phyloP scores from a whole-genome alignment of 2,329 filamentous ascomycete genomes.

The Tympanopsis confertula region DNA sequence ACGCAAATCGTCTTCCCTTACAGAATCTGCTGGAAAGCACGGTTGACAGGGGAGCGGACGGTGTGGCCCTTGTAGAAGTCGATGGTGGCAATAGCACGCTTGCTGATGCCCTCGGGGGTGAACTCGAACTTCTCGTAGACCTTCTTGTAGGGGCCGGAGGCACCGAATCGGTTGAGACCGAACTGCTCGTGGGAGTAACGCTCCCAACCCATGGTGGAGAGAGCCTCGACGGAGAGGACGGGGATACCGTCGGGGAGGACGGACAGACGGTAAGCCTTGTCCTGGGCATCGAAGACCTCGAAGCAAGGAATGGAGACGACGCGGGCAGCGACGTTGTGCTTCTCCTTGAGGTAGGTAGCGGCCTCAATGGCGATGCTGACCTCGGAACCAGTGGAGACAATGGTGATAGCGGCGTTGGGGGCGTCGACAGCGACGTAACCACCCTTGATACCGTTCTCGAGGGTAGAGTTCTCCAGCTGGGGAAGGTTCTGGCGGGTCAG shows the following conservation, averaged over 20 bases:
- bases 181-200: conserved; percentile 99
- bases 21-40: conserved; percentile 93
- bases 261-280: conserved; percentile 87
- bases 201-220: conserved; percentile 97
- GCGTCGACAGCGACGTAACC: conserved; percentile 83
- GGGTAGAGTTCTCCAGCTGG: conserved; percentile 85
- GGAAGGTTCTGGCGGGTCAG: conserved; percentile 97
- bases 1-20: too few relatives aligned
- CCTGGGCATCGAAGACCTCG: conserved; percentile 89
- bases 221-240: conserved; percentile 85
- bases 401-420: conserved; percentile 72
- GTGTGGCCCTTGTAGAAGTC: conserved; percentile 93
- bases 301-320: conserved; percentile 94
- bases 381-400: conserved; percentile 93
- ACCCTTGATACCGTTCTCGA: conserved; percentile 86
- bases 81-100: conserved; percentile 83
- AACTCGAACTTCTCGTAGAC: conserved; percentile 99
- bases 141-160: conserved; percentile 91
- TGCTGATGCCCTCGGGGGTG: conserved; percentile 89
- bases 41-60: conserved; percentile 89
- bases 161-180: conserved; percentile 96
- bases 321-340: conserved; percentile 77
- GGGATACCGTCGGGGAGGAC: conserved; percentile 92
- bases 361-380: conserved; percentile 88
- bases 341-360: conserved; percentile 79